Conservation (phyloP, 2,329 filamentous ascomycete genomes). For the Cadophora gregata region DNA sequence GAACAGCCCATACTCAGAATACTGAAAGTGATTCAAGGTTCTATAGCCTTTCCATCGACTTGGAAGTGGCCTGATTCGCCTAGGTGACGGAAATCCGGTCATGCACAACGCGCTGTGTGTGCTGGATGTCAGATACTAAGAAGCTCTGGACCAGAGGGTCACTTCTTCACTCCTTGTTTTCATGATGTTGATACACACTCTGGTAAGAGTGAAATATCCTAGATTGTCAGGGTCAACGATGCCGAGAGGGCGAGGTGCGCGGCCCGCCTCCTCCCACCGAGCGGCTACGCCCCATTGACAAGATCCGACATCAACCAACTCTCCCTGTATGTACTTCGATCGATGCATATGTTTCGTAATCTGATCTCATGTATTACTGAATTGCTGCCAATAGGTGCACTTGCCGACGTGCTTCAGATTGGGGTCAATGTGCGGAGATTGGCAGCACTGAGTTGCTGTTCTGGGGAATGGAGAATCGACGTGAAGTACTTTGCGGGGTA, state of each 20-base stretch:
- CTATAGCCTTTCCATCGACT: too few species aligned
- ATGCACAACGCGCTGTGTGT: background rate
- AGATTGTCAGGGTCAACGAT: background rate
- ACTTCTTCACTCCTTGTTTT: background rate
- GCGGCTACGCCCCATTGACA: background rate
- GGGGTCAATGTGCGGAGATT: background rate
- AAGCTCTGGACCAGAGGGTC: background rate
- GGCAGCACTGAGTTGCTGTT: background rate
- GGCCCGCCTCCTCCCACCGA: background rate
- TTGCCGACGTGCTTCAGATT: background rate
- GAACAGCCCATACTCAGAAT: too few species aligned
- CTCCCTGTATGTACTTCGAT: background rate
- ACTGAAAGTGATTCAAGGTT: too few species aligned
- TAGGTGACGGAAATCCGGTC: background rate
- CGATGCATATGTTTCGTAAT: background rate
- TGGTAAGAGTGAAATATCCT: background rate
- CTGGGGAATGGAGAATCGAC: background rate
- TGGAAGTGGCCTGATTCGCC: background rate
- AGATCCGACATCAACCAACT: background rate
- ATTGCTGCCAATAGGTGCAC: conserved; percentile 3
- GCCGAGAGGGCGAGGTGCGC: background rate
- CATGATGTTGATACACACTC: too few species aligned
- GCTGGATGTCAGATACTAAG: background rate
- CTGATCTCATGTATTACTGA: background rate
- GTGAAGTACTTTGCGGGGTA: background rate